phyloP scores from a whole-genome alignment of 257 asterid species.

The Fraxinus anomala region DNA sequence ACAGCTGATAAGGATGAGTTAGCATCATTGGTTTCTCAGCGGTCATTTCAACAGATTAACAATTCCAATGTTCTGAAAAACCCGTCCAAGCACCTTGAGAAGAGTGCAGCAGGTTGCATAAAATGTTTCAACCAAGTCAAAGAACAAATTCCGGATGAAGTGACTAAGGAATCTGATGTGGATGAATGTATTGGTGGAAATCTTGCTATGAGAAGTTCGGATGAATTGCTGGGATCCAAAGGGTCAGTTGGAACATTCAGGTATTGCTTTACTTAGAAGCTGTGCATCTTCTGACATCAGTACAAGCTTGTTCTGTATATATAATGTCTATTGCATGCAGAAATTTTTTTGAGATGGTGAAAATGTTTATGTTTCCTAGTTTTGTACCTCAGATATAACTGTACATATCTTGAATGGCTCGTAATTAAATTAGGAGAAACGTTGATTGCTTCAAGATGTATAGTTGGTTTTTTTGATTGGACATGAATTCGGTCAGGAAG shows the following conservation, averaged over 20 bases:
- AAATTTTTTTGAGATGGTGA: background rate
- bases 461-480: background rate
- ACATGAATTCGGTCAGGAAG: background rate
- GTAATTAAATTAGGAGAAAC: background rate
- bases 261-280: constrained; percentile 39
- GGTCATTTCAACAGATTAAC: constrained; percentile 32
- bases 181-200: constrained; percentile 23
- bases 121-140: constrained; percentile 26
- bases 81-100: constrained; percentile 33
- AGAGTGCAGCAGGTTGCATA: constrained; percentile 28
- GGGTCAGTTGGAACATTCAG: constrained; percentile 42
- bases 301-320: background rate
- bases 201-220: constrained; percentile 29
- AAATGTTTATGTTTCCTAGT: background rate
- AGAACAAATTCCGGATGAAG: constrained; percentile 26
- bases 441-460: background rate
- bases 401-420: background rate
- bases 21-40: constrained; percentile 41
- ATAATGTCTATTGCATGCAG: background rate
- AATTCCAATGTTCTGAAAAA: constrained; percentile 30
- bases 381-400: background rate
- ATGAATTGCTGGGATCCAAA: constrained; percentile 24
- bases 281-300: background rate
- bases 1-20: constrained; percentile 47
- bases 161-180: constrained; percentile 18